A percentile compares a stretch with the other conserved stretches of the same genome.
Conservation (phyloP, 371 early-diverging fungal genomes). For the Syncephalastrum monosporum region DNA sequence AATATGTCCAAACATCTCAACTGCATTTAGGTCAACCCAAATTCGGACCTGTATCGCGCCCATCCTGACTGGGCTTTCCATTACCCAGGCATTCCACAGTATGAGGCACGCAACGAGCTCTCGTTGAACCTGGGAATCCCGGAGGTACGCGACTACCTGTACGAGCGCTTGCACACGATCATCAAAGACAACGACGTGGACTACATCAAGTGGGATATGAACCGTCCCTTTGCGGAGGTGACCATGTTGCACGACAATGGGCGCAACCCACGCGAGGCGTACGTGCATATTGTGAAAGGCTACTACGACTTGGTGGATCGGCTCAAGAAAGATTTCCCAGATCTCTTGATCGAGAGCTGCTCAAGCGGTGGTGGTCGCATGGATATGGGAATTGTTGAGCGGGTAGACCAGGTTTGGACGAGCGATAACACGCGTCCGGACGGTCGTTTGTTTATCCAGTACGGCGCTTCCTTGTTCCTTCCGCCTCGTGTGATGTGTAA, state of each 20-base stretch:
- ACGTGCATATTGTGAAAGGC: constrained; percentile 17
- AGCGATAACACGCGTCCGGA: constrained; percentile 42
- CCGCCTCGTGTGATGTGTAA: constrained; percentile 30
- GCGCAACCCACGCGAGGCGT: constrained; percentile 24
- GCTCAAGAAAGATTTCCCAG: constrained; percentile 22
- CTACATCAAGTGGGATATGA: constrained; percentile 54
- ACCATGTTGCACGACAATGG: constrained; percentile 10
- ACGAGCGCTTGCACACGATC: constrained; percentile 9
- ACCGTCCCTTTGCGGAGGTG: constrained; percentile 28
- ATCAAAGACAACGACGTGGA: constrained; percentile 27
- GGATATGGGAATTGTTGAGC: constrained; percentile 24
- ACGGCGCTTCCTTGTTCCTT: constrained; percentile 36
- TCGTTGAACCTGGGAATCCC: constrained; percentile 27
- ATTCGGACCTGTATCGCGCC: constrained; percentile 39
- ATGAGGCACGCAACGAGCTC: constrained; percentile 31
- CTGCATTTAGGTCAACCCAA: constrained; percentile 26
- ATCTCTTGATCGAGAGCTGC: constrained; percentile 38
- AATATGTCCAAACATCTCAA: not conserved
- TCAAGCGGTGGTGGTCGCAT: constrained; percentile 48
- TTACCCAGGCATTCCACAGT: constrained; percentile 15
- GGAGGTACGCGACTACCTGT: constrained; percentile 31
- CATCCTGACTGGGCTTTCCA: constrained; percentile 48
- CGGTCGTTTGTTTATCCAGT: constrained; percentile 37
- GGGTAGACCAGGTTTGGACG: constrained; percentile 32
- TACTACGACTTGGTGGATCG: constrained; percentile 22